Conservation (phyloP, 2,329 filamentous ascomycete genomes). For the Lizonia empirigonia region DNA sequence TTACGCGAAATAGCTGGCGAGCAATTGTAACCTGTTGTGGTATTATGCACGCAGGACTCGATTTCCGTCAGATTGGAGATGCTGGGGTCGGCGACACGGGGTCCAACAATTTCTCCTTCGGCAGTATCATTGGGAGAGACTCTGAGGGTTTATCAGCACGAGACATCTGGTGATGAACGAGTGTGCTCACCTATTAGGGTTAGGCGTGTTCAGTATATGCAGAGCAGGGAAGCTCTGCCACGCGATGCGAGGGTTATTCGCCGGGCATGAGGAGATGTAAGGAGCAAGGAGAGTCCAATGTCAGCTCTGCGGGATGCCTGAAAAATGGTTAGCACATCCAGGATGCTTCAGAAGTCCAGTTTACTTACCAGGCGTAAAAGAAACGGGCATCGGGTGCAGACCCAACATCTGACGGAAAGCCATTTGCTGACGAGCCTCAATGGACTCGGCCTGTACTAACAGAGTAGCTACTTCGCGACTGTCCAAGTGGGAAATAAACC, state of each 20-base stretch:
- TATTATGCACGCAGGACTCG: constrained; percentile 65
- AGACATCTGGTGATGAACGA: background rate
- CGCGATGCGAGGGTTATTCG: constrained; percentile 71
- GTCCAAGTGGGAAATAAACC: constrained; percentile 78
- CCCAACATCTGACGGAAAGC: constrained; percentile 83
- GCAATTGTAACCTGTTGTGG: constrained; percentile 63
- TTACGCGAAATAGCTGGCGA: constrained; percentile 70
- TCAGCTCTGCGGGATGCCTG: constrained; percentile 74
- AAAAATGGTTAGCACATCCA: too few species aligned
- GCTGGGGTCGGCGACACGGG: constrained; percentile 61
- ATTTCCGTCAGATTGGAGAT: constrained; percentile 53
- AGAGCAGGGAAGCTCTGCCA: constrained; percentile 87
- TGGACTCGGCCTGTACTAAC: constrained; percentile 75
- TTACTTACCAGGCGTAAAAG: constrained; percentile 79
- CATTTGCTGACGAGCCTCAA: constrained; percentile 81
- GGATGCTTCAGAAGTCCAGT: background rate
- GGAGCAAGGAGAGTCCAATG: constrained; percentile 81
- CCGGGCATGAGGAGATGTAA: constrained; percentile 77
- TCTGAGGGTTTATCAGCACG: background rate
- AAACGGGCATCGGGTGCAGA: constrained; percentile 81
- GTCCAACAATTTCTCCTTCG: constrained; percentile 67
- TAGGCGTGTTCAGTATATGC: constrained; percentile 77
- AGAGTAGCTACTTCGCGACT: constrained; percentile 74
- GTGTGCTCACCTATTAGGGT: constrained; percentile 62
- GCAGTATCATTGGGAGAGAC: constrained; percentile 65